Evolutionary conservation across 2,329 filamentous ascomycete species (phyloP).

Genomic region (Arthrobotrys sinensis): DNA sequence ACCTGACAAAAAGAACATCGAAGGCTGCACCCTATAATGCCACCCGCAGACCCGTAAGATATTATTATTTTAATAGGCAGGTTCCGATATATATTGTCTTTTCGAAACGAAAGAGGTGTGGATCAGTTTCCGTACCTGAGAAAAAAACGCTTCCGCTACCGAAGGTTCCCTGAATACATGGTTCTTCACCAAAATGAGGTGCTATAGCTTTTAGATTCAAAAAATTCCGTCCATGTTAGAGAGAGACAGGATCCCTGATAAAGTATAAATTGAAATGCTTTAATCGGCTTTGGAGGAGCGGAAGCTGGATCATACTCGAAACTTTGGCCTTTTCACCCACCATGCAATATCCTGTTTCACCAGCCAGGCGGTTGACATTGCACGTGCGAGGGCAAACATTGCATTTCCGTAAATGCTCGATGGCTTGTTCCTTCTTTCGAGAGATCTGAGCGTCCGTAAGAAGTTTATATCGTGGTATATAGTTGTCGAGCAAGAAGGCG

Average conservation of each 20-base stretch:
- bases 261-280: conserved; percentile 26
- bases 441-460: conserved; percentile 78
- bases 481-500: conserved; percentile 79
- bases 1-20: conserved; percentile 75
- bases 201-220: conserved; percentile 78
- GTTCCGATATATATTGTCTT: conserved; percentile 43
- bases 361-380: conserved; percentile 84
- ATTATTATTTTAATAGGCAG: conserved; percentile 49
- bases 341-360: conserved; percentile 79
- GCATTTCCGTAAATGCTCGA: conserved; percentile 82
- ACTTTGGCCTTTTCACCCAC: conserved; percentile 84
- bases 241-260: neutral
- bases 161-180: conserved; percentile 85
- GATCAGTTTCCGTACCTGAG: conserved; percentile 70
- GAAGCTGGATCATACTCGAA: conserved; percentile 41
- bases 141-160: conserved; percentile 88
- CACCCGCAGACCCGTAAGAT: conserved; percentile 21
- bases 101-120: conserved; percentile 25
- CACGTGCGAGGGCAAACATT: conserved; percentile 85
- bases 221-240: conserved; percentile 12
- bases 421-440: conserved; percentile 81
- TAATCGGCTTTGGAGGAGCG: conserved; percentile 15
- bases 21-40: conserved; percentile 73
- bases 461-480: conserved; percentile 80
- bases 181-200: conserved; percentile 88